Conservation (phyloP, 495 filamentous ascomycete species). For the Pseudevernia furfuracea region DNA sequence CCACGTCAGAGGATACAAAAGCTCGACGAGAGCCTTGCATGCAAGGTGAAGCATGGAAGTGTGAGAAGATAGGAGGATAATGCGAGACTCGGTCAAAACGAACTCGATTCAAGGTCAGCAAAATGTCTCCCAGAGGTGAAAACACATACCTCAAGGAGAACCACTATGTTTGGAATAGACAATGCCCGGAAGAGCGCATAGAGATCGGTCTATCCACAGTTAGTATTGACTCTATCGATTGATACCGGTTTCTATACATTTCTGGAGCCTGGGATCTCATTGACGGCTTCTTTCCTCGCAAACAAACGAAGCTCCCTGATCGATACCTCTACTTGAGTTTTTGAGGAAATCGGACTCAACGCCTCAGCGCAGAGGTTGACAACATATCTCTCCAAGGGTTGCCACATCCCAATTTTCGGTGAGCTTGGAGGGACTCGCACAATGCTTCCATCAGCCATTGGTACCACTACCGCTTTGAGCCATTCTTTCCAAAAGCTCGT, state of each 20-base stretch:
- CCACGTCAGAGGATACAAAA: slow-evolving; percentile 90
- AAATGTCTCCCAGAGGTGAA: neutral
- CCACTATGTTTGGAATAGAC: slow-evolving; percentile 82
- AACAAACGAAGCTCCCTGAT: slow-evolving; percentile 87
- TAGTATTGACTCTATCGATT: slow-evolving; percentile 20
- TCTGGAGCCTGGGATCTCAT: slow-evolving; percentile 87
- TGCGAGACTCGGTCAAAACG: slow-evolving; percentile 84
- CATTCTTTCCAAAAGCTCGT: slow-evolving; percentile 98
- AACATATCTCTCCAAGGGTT: slow-evolving; percentile 92
- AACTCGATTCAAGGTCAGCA: slow-evolving; percentile 40
- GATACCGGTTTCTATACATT: slow-evolving; percentile 39
- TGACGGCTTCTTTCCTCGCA: slow-evolving; percentile 83
- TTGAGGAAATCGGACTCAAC: slow-evolving; percentile 80
- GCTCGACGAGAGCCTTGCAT: slow-evolving; percentile 68
- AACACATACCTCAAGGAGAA: slow-evolving; percentile 63
- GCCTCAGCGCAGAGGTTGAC: slow-evolving; percentile 97
- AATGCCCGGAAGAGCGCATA: slow-evolving; percentile 88
- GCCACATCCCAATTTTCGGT: slow-evolving; percentile 89
- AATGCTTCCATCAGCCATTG: slow-evolving; percentile 84
- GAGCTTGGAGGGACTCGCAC: slow-evolving; percentile 79
- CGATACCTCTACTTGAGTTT: slow-evolving; percentile 89
- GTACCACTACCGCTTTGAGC: slow-evolving; percentile 84
- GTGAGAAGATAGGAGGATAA: slow-evolving; percentile 92
- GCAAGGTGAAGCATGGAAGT: slow-evolving; percentile 94
- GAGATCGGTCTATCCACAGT: slow-evolving; percentile 59